phyloP scores from a whole-genome alignment of 2,329 filamentous ascomycete genomes.

The Phaeophleospora eucalypticola region DNA sequence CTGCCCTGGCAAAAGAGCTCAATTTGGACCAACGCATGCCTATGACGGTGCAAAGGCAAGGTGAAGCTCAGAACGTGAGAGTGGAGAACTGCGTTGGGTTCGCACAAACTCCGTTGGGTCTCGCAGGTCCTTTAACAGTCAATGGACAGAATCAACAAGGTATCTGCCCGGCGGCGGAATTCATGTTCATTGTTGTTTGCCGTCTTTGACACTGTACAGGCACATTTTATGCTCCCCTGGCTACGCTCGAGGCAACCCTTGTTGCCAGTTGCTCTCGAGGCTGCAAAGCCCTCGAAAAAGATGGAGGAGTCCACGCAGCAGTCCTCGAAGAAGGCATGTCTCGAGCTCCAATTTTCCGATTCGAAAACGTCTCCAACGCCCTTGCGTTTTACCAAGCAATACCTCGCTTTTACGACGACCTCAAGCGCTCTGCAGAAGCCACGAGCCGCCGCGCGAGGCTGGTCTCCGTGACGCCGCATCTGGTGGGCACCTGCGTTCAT shows the following conservation, averaged over 20 bases:
- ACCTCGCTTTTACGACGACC: neutral
- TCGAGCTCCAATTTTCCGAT: neutral
- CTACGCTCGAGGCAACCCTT: neutral
- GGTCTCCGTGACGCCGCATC: neutral
- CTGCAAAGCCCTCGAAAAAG: neutral
- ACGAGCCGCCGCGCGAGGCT: neutral
- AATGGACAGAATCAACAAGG: neutral
- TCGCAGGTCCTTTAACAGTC: neutral
- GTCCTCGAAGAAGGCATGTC: neutral
- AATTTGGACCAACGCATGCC: neutral
- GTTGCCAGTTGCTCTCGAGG: neutral
- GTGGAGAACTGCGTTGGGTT: neutral
- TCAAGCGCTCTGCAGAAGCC: neutral
- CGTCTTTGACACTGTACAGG: neutral
- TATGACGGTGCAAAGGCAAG: neutral
- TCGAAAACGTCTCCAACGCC: neutral
- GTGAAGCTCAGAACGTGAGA: neutral
- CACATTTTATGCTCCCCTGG: neutral
- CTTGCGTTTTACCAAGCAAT: neutral
- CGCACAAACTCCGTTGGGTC: neutral
- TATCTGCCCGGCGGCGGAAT: too few species aligned
- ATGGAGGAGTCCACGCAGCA: neutral
- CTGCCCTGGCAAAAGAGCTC: too few species aligned
- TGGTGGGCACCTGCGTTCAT: neutral
- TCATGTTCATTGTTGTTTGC: neutral